phyloP scores from a whole-genome alignment of 768 basidiomycete species.

The Russula olivacea region DNA sequence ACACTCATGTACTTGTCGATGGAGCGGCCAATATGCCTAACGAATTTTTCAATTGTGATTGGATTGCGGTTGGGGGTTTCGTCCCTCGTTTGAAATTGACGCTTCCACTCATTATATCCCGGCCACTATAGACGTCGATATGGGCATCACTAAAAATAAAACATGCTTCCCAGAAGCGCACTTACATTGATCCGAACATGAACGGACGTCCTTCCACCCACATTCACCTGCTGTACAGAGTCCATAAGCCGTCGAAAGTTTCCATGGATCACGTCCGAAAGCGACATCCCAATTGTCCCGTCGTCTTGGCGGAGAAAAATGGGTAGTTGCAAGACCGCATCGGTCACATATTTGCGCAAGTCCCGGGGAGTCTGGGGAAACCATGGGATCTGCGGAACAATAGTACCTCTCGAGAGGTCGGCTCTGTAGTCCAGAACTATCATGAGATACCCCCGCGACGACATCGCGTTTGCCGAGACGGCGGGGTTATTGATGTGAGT shows the following conservation, averaged over 20 bases:
- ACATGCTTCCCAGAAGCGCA: neutral
- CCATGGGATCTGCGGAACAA: constrained; percentile 22
- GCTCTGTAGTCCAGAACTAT: constrained; percentile 23
- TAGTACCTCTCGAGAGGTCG: constrained; percentile 9
- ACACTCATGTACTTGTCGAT: constrained; percentile 23
- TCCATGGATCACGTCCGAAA: constrained; percentile 20
- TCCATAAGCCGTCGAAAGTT: constrained; percentile 21
- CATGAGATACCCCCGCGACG: constrained; percentile 17
- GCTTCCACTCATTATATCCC: constrained; percentile 23
- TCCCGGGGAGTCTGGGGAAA: constrained; percentile 21
- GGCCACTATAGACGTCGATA: constrained; percentile 18
- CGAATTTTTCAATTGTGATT: constrained; percentile 22
- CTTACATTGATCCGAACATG: constrained; percentile 24
- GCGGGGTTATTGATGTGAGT: constrained; percentile 1
- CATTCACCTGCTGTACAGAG: constrained; percentile 13
- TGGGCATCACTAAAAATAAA: neutral
- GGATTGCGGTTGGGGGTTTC: constrained; percentile 22
- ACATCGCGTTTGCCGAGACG: constrained; percentile 17
- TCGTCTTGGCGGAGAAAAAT: constrained; percentile 24
- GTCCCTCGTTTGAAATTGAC: constrained; percentile 26
- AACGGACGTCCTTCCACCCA: constrained; percentile 23
- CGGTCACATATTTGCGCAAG: constrained; percentile 21
- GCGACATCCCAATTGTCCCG: constrained; percentile 21
- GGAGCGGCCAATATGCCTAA: constrained; percentile 23
- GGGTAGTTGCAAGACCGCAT: constrained; percentile 21